Percentiles rank a stretch among this genome's conserved stretches.
Evolutionary conservation across 2,329 filamentous ascomycete genomes (phyloP).

Genomic region (Penicillium sp.): DNA sequence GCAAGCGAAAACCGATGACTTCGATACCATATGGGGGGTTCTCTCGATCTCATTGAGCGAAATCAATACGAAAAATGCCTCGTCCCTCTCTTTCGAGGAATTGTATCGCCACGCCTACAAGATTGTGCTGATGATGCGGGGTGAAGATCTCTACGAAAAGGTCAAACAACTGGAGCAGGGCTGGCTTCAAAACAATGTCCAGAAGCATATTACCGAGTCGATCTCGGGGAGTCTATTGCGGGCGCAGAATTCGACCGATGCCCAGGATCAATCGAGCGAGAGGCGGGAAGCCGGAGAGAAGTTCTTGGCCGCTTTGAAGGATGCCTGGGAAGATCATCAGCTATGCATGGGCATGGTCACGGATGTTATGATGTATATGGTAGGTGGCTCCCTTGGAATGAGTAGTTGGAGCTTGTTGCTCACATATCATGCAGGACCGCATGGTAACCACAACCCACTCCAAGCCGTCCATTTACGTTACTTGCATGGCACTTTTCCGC

Average conservation of each 20-base stretch:
- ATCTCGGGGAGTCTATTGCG: slow-evolving; percentile 70
- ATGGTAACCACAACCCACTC: slow-evolving; percentile 74
- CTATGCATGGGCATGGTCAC: slow-evolving; percentile 95
- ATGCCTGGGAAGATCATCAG: slow-evolving; percentile 86
- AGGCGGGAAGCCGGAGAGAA: slow-evolving; percentile 77
- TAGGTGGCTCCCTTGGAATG: slow-evolving; percentile 34
- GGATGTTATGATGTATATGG: slow-evolving; percentile 95
- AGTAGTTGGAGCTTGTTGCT: background rate
- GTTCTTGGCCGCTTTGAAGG: slow-evolving; percentile 74
- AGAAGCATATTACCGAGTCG: slow-evolving; percentile 68
- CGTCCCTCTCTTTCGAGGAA: slow-evolving; percentile 87
- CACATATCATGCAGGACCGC: slow-evolving; percentile 63
- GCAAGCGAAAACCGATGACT: slow-evolving; percentile 67
- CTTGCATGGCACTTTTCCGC: slow-evolving; percentile 84
- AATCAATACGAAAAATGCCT: slow-evolving; percentile 91
- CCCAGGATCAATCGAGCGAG: slow-evolving; percentile 69
- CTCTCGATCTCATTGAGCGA: slow-evolving; percentile 77
- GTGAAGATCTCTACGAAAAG: slow-evolving; percentile 75
- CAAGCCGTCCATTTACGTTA: slow-evolving; percentile 76
- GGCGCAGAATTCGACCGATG: slow-evolving; percentile 47
- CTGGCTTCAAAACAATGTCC: slow-evolving; percentile 77
- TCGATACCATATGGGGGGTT: slow-evolving; percentile 80
- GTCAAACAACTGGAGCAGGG: slow-evolving; percentile 79
- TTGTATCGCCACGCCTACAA: slow-evolving; percentile 94
- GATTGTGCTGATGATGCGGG: slow-evolving; percentile 86